Conservation (phyloP, 228 moss, liverwort and hornwort species). For the Sphagnum magellanicum region DNA sequence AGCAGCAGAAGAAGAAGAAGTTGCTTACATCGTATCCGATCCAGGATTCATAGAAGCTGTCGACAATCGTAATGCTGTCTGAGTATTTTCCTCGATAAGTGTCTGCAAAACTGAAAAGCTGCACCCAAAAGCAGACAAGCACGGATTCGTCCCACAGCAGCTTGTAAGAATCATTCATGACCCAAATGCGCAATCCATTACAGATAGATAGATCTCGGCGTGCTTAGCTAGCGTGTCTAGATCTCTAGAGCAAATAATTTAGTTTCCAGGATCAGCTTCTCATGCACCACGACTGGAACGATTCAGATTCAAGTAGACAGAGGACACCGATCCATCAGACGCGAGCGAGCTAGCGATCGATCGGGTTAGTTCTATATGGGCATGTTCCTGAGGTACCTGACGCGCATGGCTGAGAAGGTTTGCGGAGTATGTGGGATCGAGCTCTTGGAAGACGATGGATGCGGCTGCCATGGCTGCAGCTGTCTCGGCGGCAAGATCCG, state of each 20-base stretch:
- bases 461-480: constrained; percentile 49
- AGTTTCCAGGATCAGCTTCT: too few species aligned
- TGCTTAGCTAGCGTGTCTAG: too few species aligned
- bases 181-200: too few species aligned
- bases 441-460: constrained; percentile 20
- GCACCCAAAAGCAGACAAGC: background rate
- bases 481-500: constrained; percentile 46
- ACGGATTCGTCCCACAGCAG: too few species aligned
- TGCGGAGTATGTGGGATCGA: constrained; percentile 13
- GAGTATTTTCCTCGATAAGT: constrained; percentile 41
- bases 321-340: too few species aligned
- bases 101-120: constrained; percentile 47
- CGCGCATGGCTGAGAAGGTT: constrained; percentile 35
- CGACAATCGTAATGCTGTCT: constrained; percentile 29
- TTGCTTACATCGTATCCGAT: constrained; percentile 35
- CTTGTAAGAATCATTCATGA: too few species aligned
- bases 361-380: background rate
- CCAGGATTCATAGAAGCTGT: constrained; percentile 38
- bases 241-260: too few species aligned
- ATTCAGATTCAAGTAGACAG: too few species aligned
- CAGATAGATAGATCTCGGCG: too few species aligned
- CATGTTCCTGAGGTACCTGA: constrained; percentile 11
- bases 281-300: too few species aligned
- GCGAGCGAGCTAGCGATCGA: background rate
- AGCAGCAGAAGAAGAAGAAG: background rate